Percentiles rank a stretch among this genome's conserved stretches.
Conservation (phyloP, 1,284 basidiomycete species). For the Moesziomyces aphidis region DNA sequence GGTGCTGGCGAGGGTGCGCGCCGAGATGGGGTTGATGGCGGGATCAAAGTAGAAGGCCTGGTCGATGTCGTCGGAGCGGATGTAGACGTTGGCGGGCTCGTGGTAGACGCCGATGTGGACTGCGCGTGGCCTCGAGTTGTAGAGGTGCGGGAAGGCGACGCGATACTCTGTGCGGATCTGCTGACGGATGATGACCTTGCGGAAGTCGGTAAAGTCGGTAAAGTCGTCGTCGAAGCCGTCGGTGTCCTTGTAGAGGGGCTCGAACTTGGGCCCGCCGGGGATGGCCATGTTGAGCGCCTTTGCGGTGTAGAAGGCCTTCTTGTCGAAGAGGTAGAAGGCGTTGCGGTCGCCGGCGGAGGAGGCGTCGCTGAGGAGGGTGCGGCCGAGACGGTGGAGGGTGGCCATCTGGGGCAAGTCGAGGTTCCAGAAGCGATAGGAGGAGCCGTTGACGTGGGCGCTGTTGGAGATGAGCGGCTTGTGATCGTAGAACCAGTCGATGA, state of each 20-base stretch:
- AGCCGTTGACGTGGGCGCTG: slow-evolving; percentile 82
- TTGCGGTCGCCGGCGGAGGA: slow-evolving; percentile 87
- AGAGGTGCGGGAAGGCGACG: slow-evolving; percentile 98
- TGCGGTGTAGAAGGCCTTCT: slow-evolving; percentile 97
- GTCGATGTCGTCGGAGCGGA: slow-evolving; percentile 98
- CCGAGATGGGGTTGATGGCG: slow-evolving; percentile 79
- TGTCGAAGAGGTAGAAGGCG: slow-evolving; percentile 88
- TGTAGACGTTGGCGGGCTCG: slow-evolving; percentile 95
- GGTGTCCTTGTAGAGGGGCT: slow-evolving; percentile 79
- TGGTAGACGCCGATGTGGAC: slow-evolving; percentile 94
- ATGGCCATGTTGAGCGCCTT: slow-evolving; percentile 96
- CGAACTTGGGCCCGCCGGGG: slow-evolving; percentile 96
- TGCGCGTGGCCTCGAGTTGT: slow-evolving; percentile 96
- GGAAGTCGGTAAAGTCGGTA: slow-evolving; percentile 99
- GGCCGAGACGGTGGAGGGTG: slow-evolving; percentile 93
- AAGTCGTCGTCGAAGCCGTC: slow-evolving; percentile 98
- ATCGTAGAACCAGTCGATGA: slow-evolving; percentile 99
- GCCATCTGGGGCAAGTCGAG: slow-evolving; percentile 94
- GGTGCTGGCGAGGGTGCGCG: slow-evolving; percentile 49
- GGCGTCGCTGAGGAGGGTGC: slow-evolving; percentile 86
- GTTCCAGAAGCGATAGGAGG: slow-evolving; percentile 93
- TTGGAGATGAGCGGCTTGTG: slow-evolving; percentile 91
- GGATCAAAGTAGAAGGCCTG: slow-evolving; percentile 99
- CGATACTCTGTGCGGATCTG: slow-evolving; percentile 99
- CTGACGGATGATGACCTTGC: slow-evolving; percentile 99